A percentile compares a stretch with the other conserved stretches of the same genome.
Conservation (phyloP, 257 asterid genomes). For the Capsicum chinense region DNA sequence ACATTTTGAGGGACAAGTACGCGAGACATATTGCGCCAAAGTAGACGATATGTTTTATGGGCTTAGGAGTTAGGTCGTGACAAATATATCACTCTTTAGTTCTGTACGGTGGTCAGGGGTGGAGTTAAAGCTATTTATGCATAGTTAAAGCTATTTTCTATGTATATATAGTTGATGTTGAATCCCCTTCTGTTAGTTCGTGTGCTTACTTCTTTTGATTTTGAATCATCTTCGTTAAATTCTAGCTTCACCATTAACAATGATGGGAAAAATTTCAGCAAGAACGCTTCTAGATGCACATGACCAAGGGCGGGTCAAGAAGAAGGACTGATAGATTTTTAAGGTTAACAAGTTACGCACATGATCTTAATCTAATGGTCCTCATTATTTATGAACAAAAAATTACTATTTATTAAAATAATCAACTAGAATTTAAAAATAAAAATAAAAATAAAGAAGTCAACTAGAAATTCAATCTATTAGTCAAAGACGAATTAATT, state of each 20-base stretch:
- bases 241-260: no score
- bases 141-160: no score
- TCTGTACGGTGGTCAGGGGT: no score
- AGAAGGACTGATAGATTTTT: background rate
- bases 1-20: background rate
- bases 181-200: no score
- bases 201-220: no score
- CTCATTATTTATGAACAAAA: background rate
- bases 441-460: background rate
- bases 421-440: background rate
- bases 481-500: background rate
- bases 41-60: background rate
- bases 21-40: background rate
- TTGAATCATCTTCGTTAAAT: no score
- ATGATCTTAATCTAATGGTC: background rate
- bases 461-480: background rate
- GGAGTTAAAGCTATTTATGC: no score
- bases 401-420: background rate
- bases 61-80: background rate
- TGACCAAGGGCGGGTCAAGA: background rate
- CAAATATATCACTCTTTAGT: no score
- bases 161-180: no score
- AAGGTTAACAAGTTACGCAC: background rate
- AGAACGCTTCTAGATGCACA: no score
- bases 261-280: no score